Base-by-base conservation (phyloP, 345 rosid species). In the Schrenkiella parvula region DNA sequence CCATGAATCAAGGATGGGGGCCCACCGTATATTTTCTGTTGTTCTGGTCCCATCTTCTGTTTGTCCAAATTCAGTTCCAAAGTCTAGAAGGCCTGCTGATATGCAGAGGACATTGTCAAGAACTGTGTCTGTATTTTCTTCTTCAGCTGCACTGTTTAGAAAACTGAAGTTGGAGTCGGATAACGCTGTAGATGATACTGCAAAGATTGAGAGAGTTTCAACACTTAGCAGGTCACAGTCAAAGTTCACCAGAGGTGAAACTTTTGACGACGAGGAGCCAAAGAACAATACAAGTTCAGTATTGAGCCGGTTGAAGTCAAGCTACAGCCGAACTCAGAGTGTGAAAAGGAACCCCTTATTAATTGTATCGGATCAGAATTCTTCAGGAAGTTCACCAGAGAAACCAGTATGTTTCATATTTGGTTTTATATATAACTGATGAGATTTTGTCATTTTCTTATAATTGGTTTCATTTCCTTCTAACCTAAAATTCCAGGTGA, bases 11-110 rank as follows among this genome's bases (percentile, higher is more conserved):
- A 81, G 95, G 77, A 79, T 83, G 67, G 95, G 88, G 9, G 89
- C 95, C 5, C 90, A 89, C 51, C 81, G 85, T 63, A 82, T 85
- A 80, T 86, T 88, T 56, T 89, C 95, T 12, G 80, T 85, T 59
- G 88, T 87, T 66, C 83, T 89, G 28, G 87, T 89, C 59, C 95
- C 95, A 51, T 80, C 84, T 61, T 89, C 89, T 78, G 84, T 89
- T 70, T 81, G 79, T 66, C 90, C 88, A 18, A 66, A 68, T 63
- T 63, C 84, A 32, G 44, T 78, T 76, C 58, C 74, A 5, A 57
- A 62, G 68, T 61, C 89, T 19, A 78, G 44, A 50, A 85, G 72
- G 37, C 79, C 77, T 23, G 66, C 74, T 58, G 74, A 81, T 31
- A 56, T 89, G 59, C 91, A 85, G 69, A 82, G 85, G 81, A 79